Conservation (phyloP, 2,329 filamentous ascomycete genomes). For the Hypoxylon sp. region DNA sequence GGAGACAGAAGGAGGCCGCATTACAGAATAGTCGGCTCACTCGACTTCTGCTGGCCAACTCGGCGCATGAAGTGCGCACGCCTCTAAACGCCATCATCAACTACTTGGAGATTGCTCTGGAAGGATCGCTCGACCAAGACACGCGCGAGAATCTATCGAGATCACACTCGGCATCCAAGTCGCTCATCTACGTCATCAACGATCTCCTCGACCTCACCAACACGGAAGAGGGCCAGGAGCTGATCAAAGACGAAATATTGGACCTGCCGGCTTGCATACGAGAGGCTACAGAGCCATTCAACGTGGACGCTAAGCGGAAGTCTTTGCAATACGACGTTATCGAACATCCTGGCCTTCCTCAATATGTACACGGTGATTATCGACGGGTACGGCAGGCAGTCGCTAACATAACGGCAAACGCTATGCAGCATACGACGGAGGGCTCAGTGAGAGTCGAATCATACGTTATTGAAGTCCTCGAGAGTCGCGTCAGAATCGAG, state of each 20-base stretch:
- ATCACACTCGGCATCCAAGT: constrained; percentile 91
- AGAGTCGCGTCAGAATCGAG: constrained; percentile 71
- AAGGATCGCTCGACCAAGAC: constrained; percentile 79
- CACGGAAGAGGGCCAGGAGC: constrained; percentile 79
- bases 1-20: constrained; percentile 88
- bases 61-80: constrained; percentile 89
- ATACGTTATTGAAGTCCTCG: constrained; percentile 64
- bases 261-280: constrained; percentile 73
- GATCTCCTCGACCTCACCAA: constrained; percentile 89
- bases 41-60: constrained; percentile 80
- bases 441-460: constrained; percentile 77
- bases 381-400: constrained; percentile 82
- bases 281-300: constrained; percentile 81
- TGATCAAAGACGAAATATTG: constrained; percentile 83
- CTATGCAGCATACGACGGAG: constrained; percentile 75
- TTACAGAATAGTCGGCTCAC: constrained; percentile 84
- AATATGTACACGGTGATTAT: constrained; percentile 78
- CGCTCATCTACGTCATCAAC: constrained; percentile 92
- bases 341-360: constrained; percentile 73
- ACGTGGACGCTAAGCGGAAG: constrained; percentile 78
- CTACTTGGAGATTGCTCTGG: constrained; percentile 88
- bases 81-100: constrained; percentile 95
- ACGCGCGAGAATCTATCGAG: constrained; percentile 84
- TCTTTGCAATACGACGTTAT: constrained; percentile 73
- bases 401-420: constrained; percentile 84